Base-by-base conservation (phyloP, 179 eudicot genomes). In the Beta macrorhiza region DNA sequence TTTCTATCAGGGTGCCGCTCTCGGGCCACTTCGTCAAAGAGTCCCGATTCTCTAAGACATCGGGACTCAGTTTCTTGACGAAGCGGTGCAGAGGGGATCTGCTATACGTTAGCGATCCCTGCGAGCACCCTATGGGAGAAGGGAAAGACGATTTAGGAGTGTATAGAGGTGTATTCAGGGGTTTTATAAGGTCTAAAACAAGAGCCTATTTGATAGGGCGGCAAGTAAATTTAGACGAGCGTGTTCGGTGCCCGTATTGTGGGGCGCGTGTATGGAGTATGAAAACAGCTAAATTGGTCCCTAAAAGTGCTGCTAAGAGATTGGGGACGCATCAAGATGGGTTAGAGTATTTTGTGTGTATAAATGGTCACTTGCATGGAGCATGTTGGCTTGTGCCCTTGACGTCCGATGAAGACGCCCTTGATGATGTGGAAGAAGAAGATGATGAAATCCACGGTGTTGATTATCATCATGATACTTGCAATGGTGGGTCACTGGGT, bases 211-310 rank as follows among this genome's bases (percentile, higher is more conserved):
- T 93, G 71, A 85, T 94, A 1, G 83, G 89, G n/a, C 59, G 90
- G 22, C 93, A 83, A 65, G 89, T 88, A 63, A 86, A 77, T 80
- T 79, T 93, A 0, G 96, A 94, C 70, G 96, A 89, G 75, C 87
- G 78, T 55, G 88, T 87, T 19, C 64, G 92, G 63, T 94, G 97
- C 69, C 92, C 96, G 9, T 94, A 90, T 14, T 94, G 97, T 72
- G 93, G 94, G 44, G 88, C 91, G 29, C 94, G 97, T 1, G 92
- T 91, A 9, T 94, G 98, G 98, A 93, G 93, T 68, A 94, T 94
- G 98, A 90, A 90, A 0, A 45, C 83, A 19, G 97, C 98, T 3
- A 80, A 86, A 79, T 82, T 94, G 32, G 84, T 93, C 55, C 93
- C 97, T 0, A 87, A 76, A 76, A 86, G 83, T 20, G 98, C 98